These are phyloP conservation scores for Talaromyces trachyspermus DNA, from an alignment of 495 filamentous ascomycete genomes.

Conservation along the genomic window DNA sequence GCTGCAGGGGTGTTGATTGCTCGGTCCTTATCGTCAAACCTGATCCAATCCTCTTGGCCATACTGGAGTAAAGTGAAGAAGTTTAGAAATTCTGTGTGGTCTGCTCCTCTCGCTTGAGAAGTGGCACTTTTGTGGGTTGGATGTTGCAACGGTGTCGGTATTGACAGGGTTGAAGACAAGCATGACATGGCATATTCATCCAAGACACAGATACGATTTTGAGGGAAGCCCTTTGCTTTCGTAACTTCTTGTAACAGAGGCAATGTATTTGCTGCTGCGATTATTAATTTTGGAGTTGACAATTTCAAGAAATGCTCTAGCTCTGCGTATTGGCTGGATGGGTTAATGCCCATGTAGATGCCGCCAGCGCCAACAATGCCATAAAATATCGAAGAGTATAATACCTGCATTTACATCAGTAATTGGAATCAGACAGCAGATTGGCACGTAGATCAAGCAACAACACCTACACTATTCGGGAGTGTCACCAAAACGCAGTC, in stretches of 20 bases:
- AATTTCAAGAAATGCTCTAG: constrained; percentile 24
- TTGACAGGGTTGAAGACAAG: background rate
- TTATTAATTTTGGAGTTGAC: constrained; percentile 25
- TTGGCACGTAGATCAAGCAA: background rate
- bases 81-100: constrained; percentile 12
- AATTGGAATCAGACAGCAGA: background rate
- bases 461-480: constrained; percentile 57
- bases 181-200: constrained; percentile 22
- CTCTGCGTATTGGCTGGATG: constrained; percentile 24
- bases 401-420: constrained; percentile 28
- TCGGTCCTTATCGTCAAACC: constrained; percentile 37
- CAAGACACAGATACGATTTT: constrained; percentile 43
- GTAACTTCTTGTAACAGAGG: constrained; percentile 36
- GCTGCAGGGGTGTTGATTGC: constrained; percentile 44
- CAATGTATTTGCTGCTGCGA: constrained; percentile 38
- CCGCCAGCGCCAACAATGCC: constrained; percentile 41
- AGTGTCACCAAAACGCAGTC: constrained; percentile 55
- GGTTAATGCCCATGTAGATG: constrained; percentile 32
- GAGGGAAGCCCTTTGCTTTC: constrained; percentile 34
- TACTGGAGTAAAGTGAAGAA: constrained; percentile 38
- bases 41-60: constrained; percentile 47
- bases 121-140: constrained; percentile 10
- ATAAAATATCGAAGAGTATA: constrained; percentile 42
- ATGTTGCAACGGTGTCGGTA: background rate
- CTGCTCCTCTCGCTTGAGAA: too few species aligned